Conservation (phyloP, 768 basidiomycete genomes). For the Scleroderma bovista region DNA sequence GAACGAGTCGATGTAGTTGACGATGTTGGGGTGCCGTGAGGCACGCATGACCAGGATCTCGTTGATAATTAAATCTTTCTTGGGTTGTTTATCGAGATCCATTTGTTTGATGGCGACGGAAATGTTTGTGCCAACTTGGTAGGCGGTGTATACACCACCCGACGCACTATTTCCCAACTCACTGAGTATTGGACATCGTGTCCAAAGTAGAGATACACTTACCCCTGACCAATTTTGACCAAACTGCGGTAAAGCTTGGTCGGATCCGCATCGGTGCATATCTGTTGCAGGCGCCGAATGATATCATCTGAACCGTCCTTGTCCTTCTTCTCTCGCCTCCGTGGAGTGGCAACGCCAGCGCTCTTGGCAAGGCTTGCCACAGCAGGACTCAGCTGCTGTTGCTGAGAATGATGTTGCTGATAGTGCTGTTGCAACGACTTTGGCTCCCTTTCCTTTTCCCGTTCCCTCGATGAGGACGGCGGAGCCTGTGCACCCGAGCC, state of each 20-base stretch:
- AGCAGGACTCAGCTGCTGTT: constrained; percentile 55
- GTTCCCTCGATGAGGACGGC: constrained; percentile 9
- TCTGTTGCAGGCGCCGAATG: constrained; percentile 83
- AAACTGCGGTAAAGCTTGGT: constrained; percentile 88
- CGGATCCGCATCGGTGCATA: constrained; percentile 97
- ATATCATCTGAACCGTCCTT: constrained; percentile 83
- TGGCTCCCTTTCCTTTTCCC: constrained; percentile 33
- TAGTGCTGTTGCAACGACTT: constrained; percentile 20
- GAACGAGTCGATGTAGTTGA: constrained; percentile 99
- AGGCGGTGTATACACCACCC: constrained; percentile 97
- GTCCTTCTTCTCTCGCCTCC: constrained; percentile 83
- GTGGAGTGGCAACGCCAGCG: constrained; percentile 70
- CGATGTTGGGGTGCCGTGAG: constrained; percentile 95
- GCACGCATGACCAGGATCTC: constrained; percentile 99
- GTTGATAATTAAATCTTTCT: constrained; percentile 99
- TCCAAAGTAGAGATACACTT: constrained; percentile 26
- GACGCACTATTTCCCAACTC: constrained; percentile 59
- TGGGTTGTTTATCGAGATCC: constrained; percentile 99
- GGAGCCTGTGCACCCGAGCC: constrained; percentile 15
- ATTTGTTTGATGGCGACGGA: constrained; percentile 99
- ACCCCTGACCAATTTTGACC: constrained; percentile 99
- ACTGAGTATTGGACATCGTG: constrained; percentile 1
- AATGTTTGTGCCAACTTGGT: constrained; percentile 91
- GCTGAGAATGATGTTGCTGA: constrained; percentile 10
- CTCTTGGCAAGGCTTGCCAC: constrained; percentile 62